Conservation (phyloP, 768 basidiomycete species). For the Suillus paluster region DNA sequence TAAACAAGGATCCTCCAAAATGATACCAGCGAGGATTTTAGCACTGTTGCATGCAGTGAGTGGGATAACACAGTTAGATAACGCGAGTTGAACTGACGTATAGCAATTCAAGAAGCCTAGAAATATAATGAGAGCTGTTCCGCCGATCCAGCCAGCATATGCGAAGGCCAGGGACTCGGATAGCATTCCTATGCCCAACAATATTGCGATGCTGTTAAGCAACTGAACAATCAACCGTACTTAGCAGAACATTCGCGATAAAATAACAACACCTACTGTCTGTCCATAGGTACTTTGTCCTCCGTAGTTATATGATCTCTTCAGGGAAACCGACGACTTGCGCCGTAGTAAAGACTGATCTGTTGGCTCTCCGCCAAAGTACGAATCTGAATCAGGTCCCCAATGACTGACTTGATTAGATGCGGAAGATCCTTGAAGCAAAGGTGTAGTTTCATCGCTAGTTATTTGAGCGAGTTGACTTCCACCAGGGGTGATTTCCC, state of each 20-base stretch:
- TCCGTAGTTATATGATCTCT: constrained; percentile 37
- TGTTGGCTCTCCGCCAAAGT: neutral
- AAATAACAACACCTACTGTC: constrained; percentile 49
- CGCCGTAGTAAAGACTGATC: constrained; percentile 1
- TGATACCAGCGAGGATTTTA: constrained; percentile 81
- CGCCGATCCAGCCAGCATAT: constrained; percentile 86
- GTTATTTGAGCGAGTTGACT: neutral
- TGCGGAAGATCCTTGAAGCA: constrained; percentile 39
- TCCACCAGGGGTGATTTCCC: neutral
- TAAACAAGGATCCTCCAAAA: constrained; percentile 67
- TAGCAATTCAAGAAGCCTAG: constrained; percentile 87
- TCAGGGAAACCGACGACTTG: neutral
- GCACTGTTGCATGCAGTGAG: constrained; percentile 55
- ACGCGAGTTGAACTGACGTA: constrained; percentile 58
- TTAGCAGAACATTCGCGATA: neutral
- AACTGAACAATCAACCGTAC: constrained; percentile 48
- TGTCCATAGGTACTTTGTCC: constrained; percentile 77
- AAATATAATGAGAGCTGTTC: constrained; percentile 71
- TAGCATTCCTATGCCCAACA: constrained; percentile 88
- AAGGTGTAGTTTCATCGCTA: constrained; percentile 37
- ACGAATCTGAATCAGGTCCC: neutral
- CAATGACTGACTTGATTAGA: neutral
- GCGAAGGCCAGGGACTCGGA: constrained; percentile 91
- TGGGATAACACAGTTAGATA: constrained; percentile 10
- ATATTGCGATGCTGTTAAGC: constrained; percentile 87